These are phyloP conservation scores for Pyropia yezoensis DNA, from an alignment of 23 red algal genomes.

Conservation along the genomic window DNA sequence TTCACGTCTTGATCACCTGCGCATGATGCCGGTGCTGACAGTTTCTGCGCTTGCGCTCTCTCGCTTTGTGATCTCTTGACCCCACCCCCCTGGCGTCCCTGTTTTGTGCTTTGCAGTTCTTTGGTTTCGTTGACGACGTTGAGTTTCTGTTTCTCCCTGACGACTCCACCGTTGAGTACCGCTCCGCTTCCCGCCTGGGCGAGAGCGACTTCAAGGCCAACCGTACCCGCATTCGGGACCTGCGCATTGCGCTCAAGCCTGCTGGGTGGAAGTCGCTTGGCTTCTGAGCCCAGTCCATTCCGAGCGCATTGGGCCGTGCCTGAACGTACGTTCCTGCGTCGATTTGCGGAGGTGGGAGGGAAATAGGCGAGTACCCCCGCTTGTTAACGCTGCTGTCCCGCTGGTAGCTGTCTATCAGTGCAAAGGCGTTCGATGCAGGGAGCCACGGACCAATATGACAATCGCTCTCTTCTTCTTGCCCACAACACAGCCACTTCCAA, in stretches of 20 bases:
- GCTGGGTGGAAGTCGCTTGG: too few relatives aligned
- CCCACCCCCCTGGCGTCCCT: not conserved
- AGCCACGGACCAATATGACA: too few relatives aligned
- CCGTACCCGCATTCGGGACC: slow-evolving; percentile 42
- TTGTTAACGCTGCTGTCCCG: too few relatives aligned
- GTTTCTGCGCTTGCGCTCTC: not conserved
- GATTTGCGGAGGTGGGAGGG: too few relatives aligned
- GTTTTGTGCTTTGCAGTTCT: slow-evolving; percentile 23
- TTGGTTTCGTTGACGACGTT: slow-evolving; percentile 69
- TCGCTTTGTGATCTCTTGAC: not conserved
- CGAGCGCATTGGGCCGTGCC: too few relatives aligned
- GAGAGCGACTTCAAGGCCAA: slow-evolving; percentile 55
- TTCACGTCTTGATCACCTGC: not conserved
- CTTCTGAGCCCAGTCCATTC: too few relatives aligned
- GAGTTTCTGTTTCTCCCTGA: slow-evolving; percentile 65
- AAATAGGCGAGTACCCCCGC: too few relatives aligned
- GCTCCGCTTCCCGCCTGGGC: slow-evolving; percentile 46
- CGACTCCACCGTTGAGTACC: slow-evolving; percentile 45
- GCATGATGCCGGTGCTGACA: not conserved
- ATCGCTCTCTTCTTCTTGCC: too few relatives aligned
- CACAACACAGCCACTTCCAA: too few relatives aligned
- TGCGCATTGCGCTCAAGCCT: slow-evolving; percentile 32
- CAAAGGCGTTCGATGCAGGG: too few relatives aligned
- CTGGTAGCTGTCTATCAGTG: too few relatives aligned
- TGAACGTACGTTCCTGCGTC: too few relatives aligned